Conservation (phyloP, 2,329 filamentous ascomycete species). For the Monascus ruber region DNA sequence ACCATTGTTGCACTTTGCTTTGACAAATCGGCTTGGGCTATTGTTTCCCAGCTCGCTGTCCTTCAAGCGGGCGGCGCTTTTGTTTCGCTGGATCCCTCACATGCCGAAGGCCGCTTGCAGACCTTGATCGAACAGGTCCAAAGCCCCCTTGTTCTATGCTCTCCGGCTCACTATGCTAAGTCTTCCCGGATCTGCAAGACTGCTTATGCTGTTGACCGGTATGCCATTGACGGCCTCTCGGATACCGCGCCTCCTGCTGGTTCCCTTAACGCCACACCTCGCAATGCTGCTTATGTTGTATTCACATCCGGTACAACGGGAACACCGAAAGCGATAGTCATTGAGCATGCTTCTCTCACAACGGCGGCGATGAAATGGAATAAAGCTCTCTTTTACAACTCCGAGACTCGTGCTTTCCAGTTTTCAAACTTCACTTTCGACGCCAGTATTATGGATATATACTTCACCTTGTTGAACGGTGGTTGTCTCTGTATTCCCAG, state of each 20-base stretch:
- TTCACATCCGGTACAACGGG: slow-evolving; percentile 49
- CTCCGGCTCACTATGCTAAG: slow-evolving; percentile 17
- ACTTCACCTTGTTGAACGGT: slow-evolving; percentile 45
- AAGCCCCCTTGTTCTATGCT: slow-evolving; percentile 23
- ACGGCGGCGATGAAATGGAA: slow-evolving; percentile 44
- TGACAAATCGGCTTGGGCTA: slow-evolving; percentile 34
- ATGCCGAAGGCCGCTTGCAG: slow-evolving; percentile 25
- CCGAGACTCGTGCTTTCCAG: slow-evolving; percentile 47
- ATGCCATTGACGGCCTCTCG: slow-evolving; percentile 15
- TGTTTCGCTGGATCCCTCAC: slow-evolving; percentile 29
- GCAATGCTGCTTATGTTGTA: slow-evolving; percentile 45
- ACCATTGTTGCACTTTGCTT: slow-evolving; percentile 30
- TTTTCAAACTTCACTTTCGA: slow-evolving; percentile 48
- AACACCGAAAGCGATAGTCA: slow-evolving; percentile 49
- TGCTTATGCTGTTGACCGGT: slow-evolving; percentile 17
- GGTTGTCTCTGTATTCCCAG: slow-evolving; percentile 50
- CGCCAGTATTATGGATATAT: slow-evolving; percentile 42
- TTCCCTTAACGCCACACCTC: slow-evolving; percentile 7
- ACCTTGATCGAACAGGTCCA: slow-evolving; percentile 25
- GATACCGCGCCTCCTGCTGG: slow-evolving; percentile 9
- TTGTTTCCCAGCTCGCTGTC: slow-evolving; percentile 30
- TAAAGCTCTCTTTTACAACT: slow-evolving; percentile 38
- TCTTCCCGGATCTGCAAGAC: slow-evolving; percentile 16
- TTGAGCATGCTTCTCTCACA: slow-evolving; percentile 49
- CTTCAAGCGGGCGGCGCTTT: slow-evolving; percentile 34